Base-by-base conservation (phyloP, 2,329 filamentous ascomycete species). In the Neonectria punicea region DNA sequence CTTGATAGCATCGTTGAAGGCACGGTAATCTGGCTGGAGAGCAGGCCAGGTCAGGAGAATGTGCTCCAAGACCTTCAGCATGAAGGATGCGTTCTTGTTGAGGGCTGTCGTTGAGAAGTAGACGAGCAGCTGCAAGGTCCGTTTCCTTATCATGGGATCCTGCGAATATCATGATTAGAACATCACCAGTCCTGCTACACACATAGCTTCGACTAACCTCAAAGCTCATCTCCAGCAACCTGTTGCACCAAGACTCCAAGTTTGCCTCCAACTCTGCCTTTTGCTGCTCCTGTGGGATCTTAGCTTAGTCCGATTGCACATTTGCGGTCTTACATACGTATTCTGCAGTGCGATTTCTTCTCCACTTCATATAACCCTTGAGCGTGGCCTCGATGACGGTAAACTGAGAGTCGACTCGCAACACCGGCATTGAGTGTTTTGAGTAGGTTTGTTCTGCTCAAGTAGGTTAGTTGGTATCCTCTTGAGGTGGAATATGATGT, bases 281-380 rank as follows among this genome's bases (percentile, higher is more conserved):
- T 70, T 88, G 85, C 54, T 91, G 80, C 51, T 81, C 74, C 77
- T 82, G 47, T 2, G 6, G n/a, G 7, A 53, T 28, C 58, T 77
- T 49, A 78, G 73, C 28, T 68, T 64, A n/a, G 20, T 20, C 5
- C 3, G 10, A 14, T 39, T 14, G 6, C n/a, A 16, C 4, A 13
- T 10, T 11, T 1, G 7, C 16, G 13, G 44, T 39, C 16, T 7
- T 5, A 55, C 78, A 56, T 71, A 81, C 78, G 57, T 75, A 70
- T 58, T 77, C 75, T 30, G 70, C 69, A 3, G 67, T 66, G 20
- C 76, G 71, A 25, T 74, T 69, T 63, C 71, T 74, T 68, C 84
- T 86, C 93, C 93, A 97, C 76, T 93, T 94, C 69, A 90, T 88
- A 71, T 94, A 97, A 1, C 95, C 96, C 76, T 94, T 97, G 32